Conservation (phyloP, 345 rosid species). For the Eutrema yunnanense region DNA sequence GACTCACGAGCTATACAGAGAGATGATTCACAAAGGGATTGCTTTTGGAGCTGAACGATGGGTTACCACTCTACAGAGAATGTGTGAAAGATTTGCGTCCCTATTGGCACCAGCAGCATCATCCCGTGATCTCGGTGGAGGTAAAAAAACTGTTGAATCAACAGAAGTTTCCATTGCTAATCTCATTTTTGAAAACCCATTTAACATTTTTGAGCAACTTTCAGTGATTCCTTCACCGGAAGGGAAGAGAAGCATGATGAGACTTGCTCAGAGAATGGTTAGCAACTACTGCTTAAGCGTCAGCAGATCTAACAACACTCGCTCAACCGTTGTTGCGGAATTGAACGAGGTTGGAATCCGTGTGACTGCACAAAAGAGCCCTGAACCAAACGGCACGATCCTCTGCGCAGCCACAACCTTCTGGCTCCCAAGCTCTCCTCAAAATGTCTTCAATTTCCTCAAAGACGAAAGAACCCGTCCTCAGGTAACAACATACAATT, state of each 20-base stretch:
- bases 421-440: slow-evolving; percentile 82
- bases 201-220: neutral
- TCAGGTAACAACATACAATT: slow-evolving; percentile 43
- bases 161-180: neutral
- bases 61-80: slow-evolving; percentile 77
- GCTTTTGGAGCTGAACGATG: slow-evolving; percentile 91
- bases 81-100: slow-evolving; percentile 83
- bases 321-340: slow-evolving; percentile 63
- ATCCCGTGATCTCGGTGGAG: slow-evolving; percentile 76
- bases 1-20: slow-evolving; percentile 55
- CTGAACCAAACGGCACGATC: slow-evolving; percentile 76
- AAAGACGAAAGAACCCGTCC: slow-evolving; percentile 88
- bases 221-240: slow-evolving; percentile 78
- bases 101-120: slow-evolving; percentile 57
- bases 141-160: slow-evolving; percentile 25
- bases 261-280: slow-evolving; percentile 90
- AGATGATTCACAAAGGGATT: slow-evolving; percentile 54
- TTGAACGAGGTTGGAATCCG: slow-evolving; percentile 67
- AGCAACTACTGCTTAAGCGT: slow-evolving; percentile 75
- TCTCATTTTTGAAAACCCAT: neutral
- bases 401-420: slow-evolving; percentile 91
- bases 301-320: slow-evolving; percentile 66
- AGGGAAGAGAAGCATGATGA: slow-evolving; percentile 96
- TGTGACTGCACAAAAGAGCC: slow-evolving; percentile 70
- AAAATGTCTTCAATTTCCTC: slow-evolving; percentile 71